Evolutionary conservation across 2,329 filamentous ascomycete species (phyloP), one percentile per base, ranked within the genome.

Genomic region (Pseudogymnoascus destructans): DNA sequence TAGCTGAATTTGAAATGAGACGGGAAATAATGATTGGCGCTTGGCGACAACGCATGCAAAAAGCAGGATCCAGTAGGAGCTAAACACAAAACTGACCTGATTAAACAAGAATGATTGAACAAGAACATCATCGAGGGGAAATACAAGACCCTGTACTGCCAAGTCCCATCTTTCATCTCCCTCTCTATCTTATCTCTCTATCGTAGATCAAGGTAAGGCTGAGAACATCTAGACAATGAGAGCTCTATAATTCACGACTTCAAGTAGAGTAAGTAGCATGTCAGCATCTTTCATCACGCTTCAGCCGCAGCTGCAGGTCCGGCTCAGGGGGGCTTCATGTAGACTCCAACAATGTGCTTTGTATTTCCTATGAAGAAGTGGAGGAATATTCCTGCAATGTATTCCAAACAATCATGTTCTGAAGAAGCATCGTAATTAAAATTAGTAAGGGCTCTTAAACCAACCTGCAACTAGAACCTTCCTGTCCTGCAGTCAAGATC

Each of bases 321-420:
- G 25, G 19, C 25, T 52, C 46, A 30, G 25, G 25, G 46, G 42
- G 38, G 46, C 42, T 52, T 30, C 15, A 5, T n/a, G 5, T 11
- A 19, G 7, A 52, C 25, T 52, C 25, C 25, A 32, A 30, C 32
- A 52, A 52, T 52, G 46, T 52, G 46, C 27, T 19, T 30, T 52
- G 46, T 52, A 52, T 52, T 52, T 52, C 13, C 25, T 17, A 52
- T 52, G 25, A 52, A 27, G 23, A 30, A 32, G 46, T 32, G 46
- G 46, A 30, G 27, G 9, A 52, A 52, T 52, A 19, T 52, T 52
- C 42, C 25, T 32, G 46, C 25, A 52, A 30, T 52, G 25, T 52
- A 52, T 52, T 52, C 42, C 46, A 52, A 52, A 52, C 46, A 52
- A 52, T n/a, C 46, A 52, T 52, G 46, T 52, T 52, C 25, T 52